These are phyloP conservation scores for Fusarium torreyae DNA, from an alignment of 2,329 filamentous ascomycete species.

Conservation along the genomic window DNA sequence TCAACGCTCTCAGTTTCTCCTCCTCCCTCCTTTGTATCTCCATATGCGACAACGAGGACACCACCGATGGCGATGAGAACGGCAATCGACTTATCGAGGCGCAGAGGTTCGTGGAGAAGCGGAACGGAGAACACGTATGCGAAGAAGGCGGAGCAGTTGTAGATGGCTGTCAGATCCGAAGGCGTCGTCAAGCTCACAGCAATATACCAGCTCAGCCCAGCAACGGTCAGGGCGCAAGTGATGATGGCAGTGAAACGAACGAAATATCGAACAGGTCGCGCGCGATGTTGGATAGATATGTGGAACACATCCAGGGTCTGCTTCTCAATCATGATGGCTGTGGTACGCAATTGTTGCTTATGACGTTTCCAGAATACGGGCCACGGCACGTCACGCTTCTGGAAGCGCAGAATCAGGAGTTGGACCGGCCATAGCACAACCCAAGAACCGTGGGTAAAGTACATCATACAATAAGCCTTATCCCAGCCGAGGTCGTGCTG, in stretches of 20 bases:
- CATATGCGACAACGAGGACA: constrained; percentile 96
- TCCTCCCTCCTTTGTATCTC: constrained; percentile 71
- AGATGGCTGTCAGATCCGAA: constrained; percentile 95
- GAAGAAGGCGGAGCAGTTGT: constrained; percentile 99
- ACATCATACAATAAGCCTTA: constrained; percentile 99
- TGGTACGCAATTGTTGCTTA: constrained; percentile 65
- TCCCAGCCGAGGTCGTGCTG: constrained; percentile 94
- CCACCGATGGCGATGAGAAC: constrained; percentile 90
- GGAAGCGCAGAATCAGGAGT: constrained; percentile 83
- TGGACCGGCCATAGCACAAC: constrained; percentile 88
- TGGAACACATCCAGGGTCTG: constrained; percentile 78
- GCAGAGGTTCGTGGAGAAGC: constrained; percentile 86
- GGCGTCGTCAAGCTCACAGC: constrained; percentile 94
- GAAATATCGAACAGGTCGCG: constrained; percentile 76
- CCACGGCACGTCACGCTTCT: constrained; percentile 86
- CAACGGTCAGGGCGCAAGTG: constrained; percentile 88
- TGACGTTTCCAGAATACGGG: constrained; percentile 84
- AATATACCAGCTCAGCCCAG: constrained; percentile 94
- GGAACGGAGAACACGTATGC: constrained; percentile 97
- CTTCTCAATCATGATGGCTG: constrained; percentile 86
- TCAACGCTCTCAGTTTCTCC: constrained; percentile 57
- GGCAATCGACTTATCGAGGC: constrained; percentile 86
- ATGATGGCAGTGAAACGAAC: constrained; percentile 84
- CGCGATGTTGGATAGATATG: constrained; percentile 53
- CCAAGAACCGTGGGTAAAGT: constrained; percentile 97